Evolutionary conservation across 148 eudicot genomes (phyloP).

Genomic region (Vaccinium macrocarpon): DNA sequence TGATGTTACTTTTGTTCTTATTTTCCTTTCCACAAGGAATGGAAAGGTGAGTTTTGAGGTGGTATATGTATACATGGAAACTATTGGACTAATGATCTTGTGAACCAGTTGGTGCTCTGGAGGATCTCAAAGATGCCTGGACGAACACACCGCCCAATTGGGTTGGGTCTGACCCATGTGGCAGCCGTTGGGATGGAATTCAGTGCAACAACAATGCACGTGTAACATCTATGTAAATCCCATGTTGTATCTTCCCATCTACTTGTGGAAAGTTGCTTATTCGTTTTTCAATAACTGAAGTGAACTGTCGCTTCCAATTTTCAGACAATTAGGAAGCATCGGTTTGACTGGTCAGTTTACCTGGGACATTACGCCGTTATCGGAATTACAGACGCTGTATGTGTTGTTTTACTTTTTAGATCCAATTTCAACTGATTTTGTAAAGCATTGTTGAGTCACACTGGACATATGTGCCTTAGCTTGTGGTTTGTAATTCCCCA

Average conservation of each 20-base stretch:
- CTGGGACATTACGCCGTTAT: slow-evolving; percentile 51
- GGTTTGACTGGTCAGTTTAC: slow-evolving; percentile 57
- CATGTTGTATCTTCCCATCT: neutral
- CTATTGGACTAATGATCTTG: neutral
- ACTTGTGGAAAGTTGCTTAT: neutral
- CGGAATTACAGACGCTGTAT: slow-evolving; percentile 61
- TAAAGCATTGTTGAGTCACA: neutral
- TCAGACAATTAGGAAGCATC: slow-evolving; percentile 56
- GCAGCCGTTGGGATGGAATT: slow-evolving; percentile 63
- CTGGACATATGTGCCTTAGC: neutral
- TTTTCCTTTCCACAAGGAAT: neutral
- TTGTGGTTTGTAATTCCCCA: neutral
- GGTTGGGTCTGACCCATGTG: slow-evolving; percentile 64
- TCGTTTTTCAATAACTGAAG: neutral
- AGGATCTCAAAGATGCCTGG: slow-evolving; percentile 40
- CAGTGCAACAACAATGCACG: slow-evolving; percentile 45
- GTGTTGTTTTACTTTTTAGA: slow-evolving; percentile 16
- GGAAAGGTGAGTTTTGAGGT: neutral
- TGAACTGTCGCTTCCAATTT: slow-evolving; percentile 16
- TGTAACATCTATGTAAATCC: slow-evolving; percentile 54
- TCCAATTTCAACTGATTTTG: neutral
- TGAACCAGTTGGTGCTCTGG: slow-evolving; percentile 41
- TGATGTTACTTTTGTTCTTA: neutral
- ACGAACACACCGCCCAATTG: slow-evolving; percentile 59
- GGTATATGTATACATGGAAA: neutral